Evolutionary conservation across 306 rosid genomes (phyloP).

Genomic region (Medicago ruthenica): DNA sequence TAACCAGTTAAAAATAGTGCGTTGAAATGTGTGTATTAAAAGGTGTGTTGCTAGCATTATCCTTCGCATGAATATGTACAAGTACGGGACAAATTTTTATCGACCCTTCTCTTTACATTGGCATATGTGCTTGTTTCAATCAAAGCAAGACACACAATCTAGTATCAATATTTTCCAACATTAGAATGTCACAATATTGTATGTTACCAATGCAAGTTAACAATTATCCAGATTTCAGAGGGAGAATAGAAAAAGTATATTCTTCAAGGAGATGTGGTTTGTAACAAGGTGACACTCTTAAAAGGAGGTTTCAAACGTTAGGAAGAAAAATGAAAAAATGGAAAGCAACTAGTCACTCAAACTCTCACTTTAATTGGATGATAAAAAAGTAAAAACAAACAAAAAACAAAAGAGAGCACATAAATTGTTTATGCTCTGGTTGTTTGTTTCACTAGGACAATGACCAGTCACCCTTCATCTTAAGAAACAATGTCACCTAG

Average conservation of each 20-base stretch:
- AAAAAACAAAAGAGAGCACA: constrained; percentile 35
- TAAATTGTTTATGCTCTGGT: constrained; percentile 51
- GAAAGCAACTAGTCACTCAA: constrained; percentile 73
- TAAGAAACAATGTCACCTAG: constrained; percentile 55
- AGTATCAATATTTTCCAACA: constrained; percentile 8
- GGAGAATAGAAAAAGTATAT: constrained; percentile 40
- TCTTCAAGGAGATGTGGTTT: constrained; percentile 43
- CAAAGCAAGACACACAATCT: not conserved
- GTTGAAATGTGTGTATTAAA: too few relatives aligned
- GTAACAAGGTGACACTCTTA: constrained; percentile 38
- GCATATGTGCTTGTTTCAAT: not conserved
- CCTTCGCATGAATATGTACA: not conserved
- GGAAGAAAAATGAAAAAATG: constrained; percentile 47
- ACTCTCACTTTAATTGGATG: constrained; percentile 67
- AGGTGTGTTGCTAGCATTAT: too few relatives aligned
- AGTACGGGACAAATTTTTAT: not conserved
- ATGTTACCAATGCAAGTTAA: constrained; percentile 23
- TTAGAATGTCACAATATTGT: constrained; percentile 14
- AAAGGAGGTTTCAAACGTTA: constrained; percentile 58
- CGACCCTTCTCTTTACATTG: not conserved
- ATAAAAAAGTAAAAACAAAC: constrained; percentile 51
- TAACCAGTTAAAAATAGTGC: too few relatives aligned
- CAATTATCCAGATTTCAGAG: not conserved
- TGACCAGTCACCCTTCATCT: constrained; percentile 71
- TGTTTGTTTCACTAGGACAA: constrained; percentile 56